Base-by-base conservation (phyloP, 495 filamentous ascomycete genomes). In the Podospora pseudocomata region DNA sequence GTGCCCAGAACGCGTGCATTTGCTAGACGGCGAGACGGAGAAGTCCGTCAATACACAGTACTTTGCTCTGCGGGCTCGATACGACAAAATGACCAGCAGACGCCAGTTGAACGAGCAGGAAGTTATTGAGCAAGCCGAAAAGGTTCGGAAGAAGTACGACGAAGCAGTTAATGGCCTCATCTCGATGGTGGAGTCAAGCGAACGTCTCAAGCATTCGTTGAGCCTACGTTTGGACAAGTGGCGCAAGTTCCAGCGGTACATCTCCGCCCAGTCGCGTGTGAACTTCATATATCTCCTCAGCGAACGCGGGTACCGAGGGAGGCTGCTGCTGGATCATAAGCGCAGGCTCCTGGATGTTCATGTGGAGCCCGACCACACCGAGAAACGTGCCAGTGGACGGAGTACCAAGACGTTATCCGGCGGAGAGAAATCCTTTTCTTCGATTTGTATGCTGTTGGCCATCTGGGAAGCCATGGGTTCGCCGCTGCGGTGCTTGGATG, bases 381-480 rank as follows among this genome's bases (percentile, higher is more conserved):
- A 78, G 60, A 87, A 84, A 71, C 83, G 80, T 66, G 87, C 84
- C 60, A 81, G 83, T 34, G 94, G 90, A 23, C 87, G 94, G 39
- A 89, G 89, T 70, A 92, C 95, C 58, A 96, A 91, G 80, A 97
- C 94, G 4, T 83, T 99, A 9, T 96, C 92, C 6, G 95, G 95
- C 60, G 95, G 95, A 54, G 95, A 99, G 78, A 98, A 97, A 75
- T 97, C 93, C 0, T 99, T 98, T 80, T 96, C 94, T 1, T 95
- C 93, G 15, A 94, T 97, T 66, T 99, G 95, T 76, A 83, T 99
- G 64, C 81, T 99, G 54, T 83, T 99, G 32, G 86, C 92, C 20
- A 88, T 99, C 23, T 99, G 95, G 95, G 95, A 98, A 75, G 96
- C 95, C 55, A 98, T 99, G 94, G 94, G 94, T 6, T 92, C 91